Conservation (phyloP, 495 filamentous ascomycete species). For the Trichoderma orchidacearum region DNA sequence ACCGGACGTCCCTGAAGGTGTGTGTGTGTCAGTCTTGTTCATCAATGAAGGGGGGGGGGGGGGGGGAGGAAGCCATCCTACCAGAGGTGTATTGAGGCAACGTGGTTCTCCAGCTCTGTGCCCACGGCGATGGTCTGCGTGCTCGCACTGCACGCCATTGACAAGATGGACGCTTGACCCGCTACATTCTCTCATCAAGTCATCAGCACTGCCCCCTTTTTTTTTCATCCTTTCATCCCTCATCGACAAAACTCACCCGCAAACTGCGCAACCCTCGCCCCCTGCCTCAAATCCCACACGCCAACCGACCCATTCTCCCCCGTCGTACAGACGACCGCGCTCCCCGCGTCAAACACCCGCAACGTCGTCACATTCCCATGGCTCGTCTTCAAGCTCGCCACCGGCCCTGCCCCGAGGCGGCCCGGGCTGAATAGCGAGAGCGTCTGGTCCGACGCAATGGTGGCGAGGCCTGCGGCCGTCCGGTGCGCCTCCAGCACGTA, state of each 20-base stretch:
- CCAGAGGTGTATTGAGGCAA: constrained; percentile 2
- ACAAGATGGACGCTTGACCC: constrained; percentile 41
- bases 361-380: constrained; percentile 47
- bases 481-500: constrained; percentile 41
- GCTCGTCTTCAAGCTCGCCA: constrained; percentile 24
- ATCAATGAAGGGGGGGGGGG: too few relatives aligned
- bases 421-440: constrained; percentile 40
- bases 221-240: constrained; percentile 2
- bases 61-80: not conserved
- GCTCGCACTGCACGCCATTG: constrained; percentile 44
- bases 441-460: constrained; percentile 39
- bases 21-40: not conserved
- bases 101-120: constrained; percentile 4
- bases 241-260: constrained; percentile 21
- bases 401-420: constrained; percentile 24
- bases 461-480: constrained; percentile 25
- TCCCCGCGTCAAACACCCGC: constrained; percentile 25
- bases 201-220: constrained; percentile 12
- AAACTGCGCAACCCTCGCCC: constrained; percentile 22
- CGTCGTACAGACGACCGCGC: constrained; percentile 36
- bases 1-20: constrained; percentile 50
- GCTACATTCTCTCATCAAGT: constrained; percentile 7
- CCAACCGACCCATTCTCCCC: constrained; percentile 48
- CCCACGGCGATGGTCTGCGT: constrained; percentile 2
- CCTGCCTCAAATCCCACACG: constrained; percentile 41